A percentile compares a stretch with the other conserved stretches of the same genome.
phyloP scores from a whole-genome alignment of 768 basidiomycete genomes.

The Panaeolus cyanescens region DNA sequence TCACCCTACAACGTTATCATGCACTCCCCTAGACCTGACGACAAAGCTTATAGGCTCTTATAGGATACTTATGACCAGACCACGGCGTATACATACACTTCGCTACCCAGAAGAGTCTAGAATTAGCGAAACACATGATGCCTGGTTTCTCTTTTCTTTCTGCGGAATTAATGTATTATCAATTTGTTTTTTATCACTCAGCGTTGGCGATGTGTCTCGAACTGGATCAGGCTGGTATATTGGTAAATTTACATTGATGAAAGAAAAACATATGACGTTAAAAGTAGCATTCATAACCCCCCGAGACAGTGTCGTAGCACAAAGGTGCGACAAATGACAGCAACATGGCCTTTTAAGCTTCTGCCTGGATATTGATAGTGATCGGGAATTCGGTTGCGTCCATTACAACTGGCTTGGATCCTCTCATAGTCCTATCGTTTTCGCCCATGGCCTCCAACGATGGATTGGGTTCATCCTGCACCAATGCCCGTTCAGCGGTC shows the following conservation, averaged over 20 bases:
- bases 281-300: background rate
- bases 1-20: background rate
- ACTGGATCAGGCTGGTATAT: background rate
- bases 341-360: background rate
- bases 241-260: background rate
- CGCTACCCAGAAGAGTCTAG: background rate
- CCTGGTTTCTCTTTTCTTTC: background rate
- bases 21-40: background rate
- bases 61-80: no score
- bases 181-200: background rate
- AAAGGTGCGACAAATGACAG: no score
- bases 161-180: background rate
- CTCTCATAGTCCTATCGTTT: background rate
- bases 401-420: background rate
- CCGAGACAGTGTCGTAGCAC: no score
- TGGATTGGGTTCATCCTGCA: background rate
- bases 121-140: background rate
- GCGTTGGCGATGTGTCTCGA: background rate
- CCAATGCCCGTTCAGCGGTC: background rate
- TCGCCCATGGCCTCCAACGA: background rate
- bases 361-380: background rate
- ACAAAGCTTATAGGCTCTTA: background rate
- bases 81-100: no score
- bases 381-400: background rate
- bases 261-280: background rate